Percentiles rank a stretch among this genome's conserved stretches.
These are phyloP conservation scores for Daldinia loculata DNA, from an alignment of 495 filamentous ascomycete genomes.

Conservation along the genomic window DNA sequence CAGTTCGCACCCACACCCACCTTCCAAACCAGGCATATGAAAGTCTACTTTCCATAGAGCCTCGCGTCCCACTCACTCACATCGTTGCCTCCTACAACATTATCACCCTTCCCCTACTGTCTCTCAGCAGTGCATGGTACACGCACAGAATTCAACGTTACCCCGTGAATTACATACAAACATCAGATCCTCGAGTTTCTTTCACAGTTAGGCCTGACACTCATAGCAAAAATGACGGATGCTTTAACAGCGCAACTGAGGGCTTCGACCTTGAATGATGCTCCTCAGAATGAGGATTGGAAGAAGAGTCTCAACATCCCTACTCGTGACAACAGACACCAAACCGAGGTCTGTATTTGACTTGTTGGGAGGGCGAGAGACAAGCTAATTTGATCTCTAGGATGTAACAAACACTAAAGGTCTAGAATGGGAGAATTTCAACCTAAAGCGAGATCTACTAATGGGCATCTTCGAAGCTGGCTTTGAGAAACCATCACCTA, in stretches of 20 bases:
- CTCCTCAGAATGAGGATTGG: constrained; percentile 71
- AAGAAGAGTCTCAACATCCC: constrained; percentile 81
- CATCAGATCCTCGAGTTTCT: background rate
- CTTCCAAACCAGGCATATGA: background rate
- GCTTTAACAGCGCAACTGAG: constrained; percentile 73
- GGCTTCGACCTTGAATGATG: constrained; percentile 73
- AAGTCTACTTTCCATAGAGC: background rate
- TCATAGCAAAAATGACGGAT: constrained; percentile 52
- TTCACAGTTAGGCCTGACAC: background rate
- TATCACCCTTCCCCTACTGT: constrained; percentile 7
- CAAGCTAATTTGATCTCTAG: constrained; percentile 53
- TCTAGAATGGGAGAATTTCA: constrained; percentile 96
- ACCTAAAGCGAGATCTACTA: constrained; percentile 89
- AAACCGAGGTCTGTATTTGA: constrained; percentile 82
- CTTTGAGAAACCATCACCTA: constrained; percentile 97
- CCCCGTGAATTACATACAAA: constrained; percentile 10
- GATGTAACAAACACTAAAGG: constrained; percentile 98
- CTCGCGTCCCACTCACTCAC: background rate
- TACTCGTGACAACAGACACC: constrained; percentile 83
- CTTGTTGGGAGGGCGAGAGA: background rate
- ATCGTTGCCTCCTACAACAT: constrained; percentile 5
- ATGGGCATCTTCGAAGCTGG: constrained; percentile 99
- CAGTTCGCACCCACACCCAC: constrained; percentile 4
- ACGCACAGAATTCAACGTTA: background rate
- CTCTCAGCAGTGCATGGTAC: constrained; percentile 12